Percentiles rank a stretch among this genome's conserved stretches.
Evolutionary conservation across 768 basidiomycete species (phyloP).

Genomic region (Galerina sulciceps): DNA sequence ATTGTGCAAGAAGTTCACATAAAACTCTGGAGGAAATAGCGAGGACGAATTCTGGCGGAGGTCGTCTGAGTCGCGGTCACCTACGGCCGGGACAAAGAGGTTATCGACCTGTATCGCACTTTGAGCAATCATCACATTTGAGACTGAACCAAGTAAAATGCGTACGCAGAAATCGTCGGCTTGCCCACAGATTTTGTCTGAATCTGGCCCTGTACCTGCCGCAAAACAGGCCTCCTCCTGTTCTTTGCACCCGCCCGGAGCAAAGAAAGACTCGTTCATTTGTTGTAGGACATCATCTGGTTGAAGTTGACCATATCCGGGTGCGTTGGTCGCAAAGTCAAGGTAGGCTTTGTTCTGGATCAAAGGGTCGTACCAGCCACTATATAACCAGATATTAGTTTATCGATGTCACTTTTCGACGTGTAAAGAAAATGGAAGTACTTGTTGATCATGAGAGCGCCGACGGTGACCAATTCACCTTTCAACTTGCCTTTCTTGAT

Average conservation of each 20-base stretch:
- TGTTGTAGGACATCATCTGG: constrained; percentile 44
- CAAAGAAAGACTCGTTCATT: constrained; percentile 53
- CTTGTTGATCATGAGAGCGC: constrained; percentile 72
- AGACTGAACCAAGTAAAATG: neutral
- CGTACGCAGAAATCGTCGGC: constrained; percentile 65
- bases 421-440: neutral
- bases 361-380: constrained; percentile 70
- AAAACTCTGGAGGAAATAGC: constrained; percentile 61
- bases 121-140: neutral
- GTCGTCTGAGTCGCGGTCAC: constrained; percentile 58
- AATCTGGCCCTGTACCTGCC: constrained; percentile 49
- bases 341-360: constrained; percentile 66
- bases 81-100: constrained; percentile 54
- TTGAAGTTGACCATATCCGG: constrained; percentile 69
- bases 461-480: constrained; percentile 57
- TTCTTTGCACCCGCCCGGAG: constrained; percentile 52
- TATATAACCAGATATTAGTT: constrained; percentile 22
- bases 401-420: neutral
- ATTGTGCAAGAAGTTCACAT: constrained; percentile 48
- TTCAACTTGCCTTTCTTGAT: constrained; percentile 47
- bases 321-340: constrained; percentile 62
- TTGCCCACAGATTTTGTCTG: constrained; percentile 51
- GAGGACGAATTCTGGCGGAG: constrained; percentile 59
- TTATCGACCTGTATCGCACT: constrained; percentile 39
- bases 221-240: constrained; percentile 61